phyloP scores from a whole-genome alignment of 345 rosid species.

The Eutrema yunnanense region DNA sequence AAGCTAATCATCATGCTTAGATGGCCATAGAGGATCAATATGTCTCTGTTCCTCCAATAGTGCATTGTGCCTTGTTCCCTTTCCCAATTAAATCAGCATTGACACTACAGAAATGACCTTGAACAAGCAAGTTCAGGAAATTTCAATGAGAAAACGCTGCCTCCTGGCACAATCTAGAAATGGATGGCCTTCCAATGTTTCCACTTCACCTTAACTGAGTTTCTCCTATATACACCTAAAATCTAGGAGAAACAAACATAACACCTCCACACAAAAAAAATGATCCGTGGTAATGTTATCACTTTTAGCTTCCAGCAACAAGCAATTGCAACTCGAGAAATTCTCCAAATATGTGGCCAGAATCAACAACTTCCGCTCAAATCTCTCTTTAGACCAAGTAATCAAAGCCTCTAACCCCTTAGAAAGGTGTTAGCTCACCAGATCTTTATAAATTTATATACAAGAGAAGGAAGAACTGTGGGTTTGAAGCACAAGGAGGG shows the following conservation, averaged over 20 bases:
- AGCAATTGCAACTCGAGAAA: not conserved
- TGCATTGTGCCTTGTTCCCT: slow-evolving; percentile 40
- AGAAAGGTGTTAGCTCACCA: slow-evolving; percentile 2
- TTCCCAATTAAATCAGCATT: slow-evolving; percentile 21
- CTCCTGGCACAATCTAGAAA: not conserved
- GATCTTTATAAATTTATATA: not conserved
- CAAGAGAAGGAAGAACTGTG: slow-evolving; percentile 2
- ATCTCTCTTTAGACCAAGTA: slow-evolving; percentile 1
- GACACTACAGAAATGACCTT: not conserved
- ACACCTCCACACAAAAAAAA: not conserved
- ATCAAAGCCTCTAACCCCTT: slow-evolving; percentile 17
- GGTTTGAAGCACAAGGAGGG: slow-evolving; percentile 11
- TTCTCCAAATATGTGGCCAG: not conserved
- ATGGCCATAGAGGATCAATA: slow-evolving; percentile 43
- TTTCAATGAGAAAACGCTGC: not conserved
- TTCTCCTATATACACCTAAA: not conserved
- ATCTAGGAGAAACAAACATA: not conserved
- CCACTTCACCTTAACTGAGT: not conserved
- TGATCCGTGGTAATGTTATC: not conserved
- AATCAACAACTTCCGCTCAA: not conserved
- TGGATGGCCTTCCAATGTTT: not conserved
- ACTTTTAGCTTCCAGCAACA: not conserved
- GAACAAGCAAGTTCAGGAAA: not conserved
- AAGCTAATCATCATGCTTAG: slow-evolving; percentile 38
- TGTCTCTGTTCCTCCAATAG: slow-evolving; percentile 46